A percentile compares a stretch with the other conserved stretches of the same genome.
Evolutionary conservation across 495 filamentous ascomycete genomes (phyloP).

Genomic region (Corynascus novoguineensis): DNA sequence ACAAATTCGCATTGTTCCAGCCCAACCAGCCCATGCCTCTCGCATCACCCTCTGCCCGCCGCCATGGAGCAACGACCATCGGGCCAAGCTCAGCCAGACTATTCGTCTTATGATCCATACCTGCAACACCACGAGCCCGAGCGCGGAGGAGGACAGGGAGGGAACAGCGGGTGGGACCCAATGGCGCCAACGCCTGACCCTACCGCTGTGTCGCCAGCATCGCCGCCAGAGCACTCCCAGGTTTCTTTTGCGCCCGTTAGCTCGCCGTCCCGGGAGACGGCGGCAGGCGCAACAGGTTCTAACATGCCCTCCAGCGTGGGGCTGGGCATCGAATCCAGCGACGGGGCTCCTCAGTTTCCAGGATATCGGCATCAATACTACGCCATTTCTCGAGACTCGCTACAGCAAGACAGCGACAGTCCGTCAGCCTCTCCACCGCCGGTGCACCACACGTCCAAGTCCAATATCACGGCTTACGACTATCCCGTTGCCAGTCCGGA

Average conservation of each 20-base stretch:
- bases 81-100: neutral
- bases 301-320: slow-evolving; percentile 4
- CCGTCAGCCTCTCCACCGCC: neutral
- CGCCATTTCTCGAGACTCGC: slow-evolving; percentile 4
- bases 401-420: slow-evolving; percentile 8
- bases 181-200: slow-evolving; percentile 9
- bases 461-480: neutral
- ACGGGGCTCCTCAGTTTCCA: neutral
- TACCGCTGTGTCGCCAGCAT: neutral
- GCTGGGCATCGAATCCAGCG: slow-evolving; percentile 2
- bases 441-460: slow-evolving; percentile 1
- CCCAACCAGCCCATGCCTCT: neutral
- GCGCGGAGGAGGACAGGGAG: too few relatives aligned
- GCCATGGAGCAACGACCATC: slow-evolving; percentile 5
- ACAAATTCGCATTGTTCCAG: neutral
- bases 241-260: slow-evolving; percentile 1
- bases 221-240: neutral
- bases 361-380: neutral
- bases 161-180: neutral
- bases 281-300: too few relatives aligned
- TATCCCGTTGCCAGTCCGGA: neutral
- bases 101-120: neutral
- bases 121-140: neutral
- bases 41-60: neutral
- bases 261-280: neutral